Percentiles rank a stretch among this genome's conserved stretches.
Evolutionary conservation across 345 rosid species (phyloP).

Genomic region (Gossypium australe): DNA sequence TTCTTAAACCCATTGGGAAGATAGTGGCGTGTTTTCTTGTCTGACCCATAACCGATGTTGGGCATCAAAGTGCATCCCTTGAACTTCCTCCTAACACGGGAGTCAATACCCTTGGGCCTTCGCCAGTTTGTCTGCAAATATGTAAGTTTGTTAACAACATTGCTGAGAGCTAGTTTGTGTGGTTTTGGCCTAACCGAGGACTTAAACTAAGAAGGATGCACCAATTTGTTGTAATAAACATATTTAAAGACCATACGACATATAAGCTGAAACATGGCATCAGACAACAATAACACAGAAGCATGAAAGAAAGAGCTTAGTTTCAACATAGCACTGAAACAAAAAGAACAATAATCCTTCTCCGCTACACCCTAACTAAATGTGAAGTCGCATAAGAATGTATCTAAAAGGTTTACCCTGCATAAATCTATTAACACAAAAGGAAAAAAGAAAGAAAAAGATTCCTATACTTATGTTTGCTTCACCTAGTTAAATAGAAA

Average conservation of each 20-base stretch:
- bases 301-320: background rate
- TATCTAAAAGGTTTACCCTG: background rate
- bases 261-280: background rate
- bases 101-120: conserved; percentile 14
- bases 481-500: background rate
- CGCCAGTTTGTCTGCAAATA: conserved; percentile 45
- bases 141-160: background rate
- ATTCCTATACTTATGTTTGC: background rate
- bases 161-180: background rate
- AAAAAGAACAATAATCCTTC: background rate
- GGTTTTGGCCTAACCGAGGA: background rate
- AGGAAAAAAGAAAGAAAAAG: background rate
- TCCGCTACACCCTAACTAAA: background rate
- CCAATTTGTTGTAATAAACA: background rate
- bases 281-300: background rate
- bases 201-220: background rate
- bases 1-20: too few relatives aligned
- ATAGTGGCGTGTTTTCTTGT: too few relatives aligned
- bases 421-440: background rate
- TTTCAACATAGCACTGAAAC: background rate
- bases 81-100: too few relatives aligned
- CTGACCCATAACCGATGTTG: too few relatives aligned
- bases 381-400: background rate
- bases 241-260: background rate
- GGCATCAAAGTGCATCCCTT: too few relatives aligned